Percentiles rank a stretch among this genome's conserved stretches.
Conservation (phyloP, 2,329 filamentous ascomycete genomes). For the Alternaria ethzedia region DNA sequence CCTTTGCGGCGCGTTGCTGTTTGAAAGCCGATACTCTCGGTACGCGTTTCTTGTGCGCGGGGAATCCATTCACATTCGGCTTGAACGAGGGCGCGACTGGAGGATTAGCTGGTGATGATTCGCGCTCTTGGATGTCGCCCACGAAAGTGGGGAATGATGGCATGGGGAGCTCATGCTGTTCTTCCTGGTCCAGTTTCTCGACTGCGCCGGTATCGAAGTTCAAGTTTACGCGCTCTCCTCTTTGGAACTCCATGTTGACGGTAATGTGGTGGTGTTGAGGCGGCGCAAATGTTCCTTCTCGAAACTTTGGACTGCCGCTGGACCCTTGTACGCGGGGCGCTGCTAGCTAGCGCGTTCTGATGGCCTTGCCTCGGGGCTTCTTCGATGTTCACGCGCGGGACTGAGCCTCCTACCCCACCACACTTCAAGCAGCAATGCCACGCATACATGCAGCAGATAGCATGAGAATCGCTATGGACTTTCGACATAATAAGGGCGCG, state of each 20-base stretch:
- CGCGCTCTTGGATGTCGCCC: conserved; percentile 80
- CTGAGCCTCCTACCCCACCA: not conserved
- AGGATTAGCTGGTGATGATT: conserved; percentile 64
- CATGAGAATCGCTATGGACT: not conserved
- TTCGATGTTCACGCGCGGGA: not conserved
- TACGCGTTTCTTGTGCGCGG: conserved; percentile 81
- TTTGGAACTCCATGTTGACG: conserved; percentile 53
- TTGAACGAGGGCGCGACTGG: conserved; percentile 68
- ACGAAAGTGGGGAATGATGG: conserved; percentile 56
- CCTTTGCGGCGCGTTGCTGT: conserved; percentile 61
- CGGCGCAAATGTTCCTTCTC: not conserved
- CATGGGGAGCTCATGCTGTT: conserved; percentile 19
- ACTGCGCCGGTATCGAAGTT: conserved; percentile 63
- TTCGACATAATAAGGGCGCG: not conserved
- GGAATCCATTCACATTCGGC: conserved; percentile 73
- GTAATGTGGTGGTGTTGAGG: conserved; percentile 4
- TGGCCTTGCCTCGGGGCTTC: not conserved
- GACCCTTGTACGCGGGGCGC: conserved; percentile 9
- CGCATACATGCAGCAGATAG: not conserved
- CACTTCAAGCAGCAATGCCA: not conserved
- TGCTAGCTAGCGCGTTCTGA: not conserved
- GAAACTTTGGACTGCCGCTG: not conserved
- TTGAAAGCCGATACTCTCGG: conserved; percentile 77
- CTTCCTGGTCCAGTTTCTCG: conserved; percentile 44
- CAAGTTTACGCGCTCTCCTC: conserved; percentile 67